Conservation (phyloP, 176 grass and related monocot species). For the Calamus simplicifolius region DNA sequence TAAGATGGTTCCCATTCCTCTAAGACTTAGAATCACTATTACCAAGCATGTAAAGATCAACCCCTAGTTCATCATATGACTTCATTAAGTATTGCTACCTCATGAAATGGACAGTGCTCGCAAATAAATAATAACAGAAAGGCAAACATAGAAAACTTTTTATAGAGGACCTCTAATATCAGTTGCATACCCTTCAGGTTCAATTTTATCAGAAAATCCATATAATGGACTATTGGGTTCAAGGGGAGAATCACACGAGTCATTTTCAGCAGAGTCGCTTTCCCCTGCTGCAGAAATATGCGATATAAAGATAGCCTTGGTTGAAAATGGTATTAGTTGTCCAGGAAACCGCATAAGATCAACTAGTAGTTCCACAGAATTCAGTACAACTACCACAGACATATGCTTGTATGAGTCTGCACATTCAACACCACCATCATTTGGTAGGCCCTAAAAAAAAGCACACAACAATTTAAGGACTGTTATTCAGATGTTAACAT, state of each 20-base stretch:
- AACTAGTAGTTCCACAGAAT: conserved; percentile 90
- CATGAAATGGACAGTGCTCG: too few species aligned
- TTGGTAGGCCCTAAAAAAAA: conserved; percentile 65
- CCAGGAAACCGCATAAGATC: conserved; percentile 99
- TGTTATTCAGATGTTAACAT: too few species aligned
- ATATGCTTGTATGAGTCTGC: conserved; percentile 97
- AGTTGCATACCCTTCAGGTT: conserved; percentile 82
- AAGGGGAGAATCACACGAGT: conserved; percentile 97
- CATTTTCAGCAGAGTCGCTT: conserved; percentile 95
- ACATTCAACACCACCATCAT: conserved; percentile 70
- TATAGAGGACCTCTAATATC: too few species aligned
- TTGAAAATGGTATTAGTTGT: conserved; percentile 90
- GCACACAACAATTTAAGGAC: conserved; percentile 8
- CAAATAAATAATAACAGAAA: too few species aligned
- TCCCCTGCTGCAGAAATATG: conserved; percentile 92
- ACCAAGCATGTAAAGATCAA: too few species aligned
- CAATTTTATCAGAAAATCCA: conserved; percentile 78
- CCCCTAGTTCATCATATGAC: too few species aligned
- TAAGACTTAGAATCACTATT: too few species aligned
- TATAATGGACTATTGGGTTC: conserved; percentile 94
- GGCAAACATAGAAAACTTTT: too few species aligned
- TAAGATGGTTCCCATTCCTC: too few species aligned
- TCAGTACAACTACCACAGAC: conserved; percentile 87
- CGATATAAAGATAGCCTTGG: conserved; percentile 92
- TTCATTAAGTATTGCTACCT: too few species aligned